phyloP scores from a whole-genome alignment of 768 basidiomycete genomes.

The Suillus subaureus region DNA sequence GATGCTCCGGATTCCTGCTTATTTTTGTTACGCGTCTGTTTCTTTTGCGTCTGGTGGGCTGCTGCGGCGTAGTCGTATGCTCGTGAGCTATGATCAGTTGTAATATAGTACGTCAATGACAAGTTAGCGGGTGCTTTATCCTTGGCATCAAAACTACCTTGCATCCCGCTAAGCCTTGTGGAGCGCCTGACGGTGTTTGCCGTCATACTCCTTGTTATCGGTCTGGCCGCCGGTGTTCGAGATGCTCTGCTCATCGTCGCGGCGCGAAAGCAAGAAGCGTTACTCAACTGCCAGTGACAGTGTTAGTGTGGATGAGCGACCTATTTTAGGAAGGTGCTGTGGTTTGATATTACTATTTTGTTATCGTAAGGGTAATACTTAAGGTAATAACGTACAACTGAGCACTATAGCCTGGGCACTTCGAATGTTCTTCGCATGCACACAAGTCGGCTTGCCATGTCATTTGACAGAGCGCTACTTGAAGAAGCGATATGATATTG shows the following conservation, averaged over 20 bases:
- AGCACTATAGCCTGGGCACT: background rate
- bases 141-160: conserved; percentile 11
- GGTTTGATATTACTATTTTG: conserved; percentile 18
- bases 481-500: background rate
- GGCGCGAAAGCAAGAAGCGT: background rate
- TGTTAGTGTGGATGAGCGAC: conserved; percentile 6
- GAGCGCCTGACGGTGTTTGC: conserved; percentile 23
- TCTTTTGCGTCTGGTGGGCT: background rate
- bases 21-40: too few species aligned
- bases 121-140: background rate
- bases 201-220: conserved; percentile 29
- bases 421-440: conserved; percentile 2
- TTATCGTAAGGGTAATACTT: background rate
- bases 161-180: conserved; percentile 17
- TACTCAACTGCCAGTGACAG: background rate
- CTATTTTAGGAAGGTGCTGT: conserved; percentile 37
- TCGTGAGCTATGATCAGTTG: background rate
- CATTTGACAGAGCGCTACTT: too few species aligned
- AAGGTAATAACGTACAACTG: background rate
- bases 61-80: background rate
- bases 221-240: conserved; percentile 16
- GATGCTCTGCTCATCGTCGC: conserved; percentile 22
- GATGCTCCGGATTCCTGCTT: too few species aligned
- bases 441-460: background rate
- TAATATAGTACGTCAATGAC: background rate